phyloP scores from a whole-genome alignment of 495 filamentous ascomycete species.

The Penicillium maclennaniae region DNA sequence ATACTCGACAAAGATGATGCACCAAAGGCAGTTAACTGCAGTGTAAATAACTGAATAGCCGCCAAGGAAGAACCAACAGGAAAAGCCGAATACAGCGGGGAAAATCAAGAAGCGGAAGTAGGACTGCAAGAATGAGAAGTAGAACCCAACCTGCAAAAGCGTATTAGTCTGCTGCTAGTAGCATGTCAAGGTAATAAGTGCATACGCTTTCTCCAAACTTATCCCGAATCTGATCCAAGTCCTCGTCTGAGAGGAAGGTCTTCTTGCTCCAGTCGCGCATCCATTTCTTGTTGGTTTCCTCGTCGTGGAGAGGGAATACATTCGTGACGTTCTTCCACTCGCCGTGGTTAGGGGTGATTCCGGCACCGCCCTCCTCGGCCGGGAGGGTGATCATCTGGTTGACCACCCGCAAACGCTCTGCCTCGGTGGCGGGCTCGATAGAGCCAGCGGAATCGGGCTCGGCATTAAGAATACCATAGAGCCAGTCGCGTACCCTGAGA shows the following conservation, averaged over 20 bases:
- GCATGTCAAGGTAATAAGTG: background rate
- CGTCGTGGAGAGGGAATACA: conserved; percentile 86
- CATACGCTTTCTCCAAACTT: conserved; percentile 81
- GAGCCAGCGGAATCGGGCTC: conserved; percentile 68
- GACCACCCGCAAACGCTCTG: conserved; percentile 81
- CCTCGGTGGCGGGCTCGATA: conserved; percentile 72
- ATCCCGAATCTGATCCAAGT: conserved; percentile 81
- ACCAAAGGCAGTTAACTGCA: conserved; percentile 78
- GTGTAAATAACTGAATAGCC: conserved; percentile 82
- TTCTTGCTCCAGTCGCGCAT: conserved; percentile 83
- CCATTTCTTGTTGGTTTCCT: conserved; percentile 83
- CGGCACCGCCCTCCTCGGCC: conserved; percentile 77
- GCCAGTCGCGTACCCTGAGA: conserved; percentile 86
- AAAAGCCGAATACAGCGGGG: conserved; percentile 78
- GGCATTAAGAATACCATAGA: conserved; percentile 77
- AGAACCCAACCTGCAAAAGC: conserved; percentile 68
- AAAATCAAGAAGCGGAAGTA: conserved; percentile 86
- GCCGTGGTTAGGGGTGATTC: conserved; percentile 76
- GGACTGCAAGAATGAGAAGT: conserved; percentile 92
- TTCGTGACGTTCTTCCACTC: conserved; percentile 82
- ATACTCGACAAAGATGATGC: conserved; percentile 87
- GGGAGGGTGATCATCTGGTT: conserved; percentile 84
- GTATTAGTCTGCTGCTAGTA: background rate
- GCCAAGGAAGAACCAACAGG: conserved; percentile 77
- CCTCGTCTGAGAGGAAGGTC: conserved; percentile 70